Percentiles rank a stretch among this genome's conserved stretches.
Conservation (phyloP, 768 basidiomycete genomes). For the Serendipita sp. region DNA sequence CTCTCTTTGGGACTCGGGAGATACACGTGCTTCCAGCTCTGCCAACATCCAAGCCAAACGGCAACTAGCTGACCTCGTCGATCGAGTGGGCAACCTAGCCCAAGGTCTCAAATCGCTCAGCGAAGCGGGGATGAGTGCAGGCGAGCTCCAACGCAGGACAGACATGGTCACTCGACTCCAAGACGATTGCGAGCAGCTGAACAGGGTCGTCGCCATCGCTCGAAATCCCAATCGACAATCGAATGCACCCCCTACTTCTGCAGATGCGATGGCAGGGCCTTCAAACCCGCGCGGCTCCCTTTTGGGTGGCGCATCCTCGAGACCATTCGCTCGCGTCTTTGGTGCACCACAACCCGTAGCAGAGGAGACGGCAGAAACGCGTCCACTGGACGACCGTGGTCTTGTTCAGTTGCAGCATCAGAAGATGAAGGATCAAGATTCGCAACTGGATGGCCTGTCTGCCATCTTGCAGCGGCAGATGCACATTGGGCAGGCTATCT, state of each 20-base stretch:
- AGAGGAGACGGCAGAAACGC: constrained; percentile 69
- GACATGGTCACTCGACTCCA: constrained; percentile 80
- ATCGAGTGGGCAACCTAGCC: constrained; percentile 56
- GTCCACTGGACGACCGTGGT: constrained; percentile 75
- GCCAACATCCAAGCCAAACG: constrained; percentile 76
- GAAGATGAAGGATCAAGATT: constrained; percentile 74
- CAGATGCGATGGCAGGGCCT: constrained; percentile 31
- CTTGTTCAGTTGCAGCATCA: constrained; percentile 62
- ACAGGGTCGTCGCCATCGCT: constrained; percentile 66
- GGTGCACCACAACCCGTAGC: constrained; percentile 38
- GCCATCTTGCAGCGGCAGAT: constrained; percentile 72
- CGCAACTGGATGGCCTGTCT: constrained; percentile 62
- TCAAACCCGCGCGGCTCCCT: constrained; percentile 41
- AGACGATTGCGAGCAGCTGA: constrained; percentile 82
- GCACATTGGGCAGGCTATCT: constrained; percentile 75
- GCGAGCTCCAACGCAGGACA: constrained; percentile 78
- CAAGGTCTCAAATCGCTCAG: constrained; percentile 51
- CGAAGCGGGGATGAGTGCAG: constrained; percentile 63
- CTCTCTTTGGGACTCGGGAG: constrained; percentile 59
- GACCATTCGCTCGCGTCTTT: constrained; percentile 58
- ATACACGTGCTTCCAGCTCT: constrained; percentile 57
- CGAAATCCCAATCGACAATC: constrained; percentile 29
- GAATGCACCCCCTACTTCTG: constrained; percentile 8
- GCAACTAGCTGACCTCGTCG: constrained; percentile 60
- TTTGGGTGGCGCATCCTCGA: constrained; percentile 16